Conservation (phyloP, 768 basidiomycete genomes). For the Russula virescens region DNA sequence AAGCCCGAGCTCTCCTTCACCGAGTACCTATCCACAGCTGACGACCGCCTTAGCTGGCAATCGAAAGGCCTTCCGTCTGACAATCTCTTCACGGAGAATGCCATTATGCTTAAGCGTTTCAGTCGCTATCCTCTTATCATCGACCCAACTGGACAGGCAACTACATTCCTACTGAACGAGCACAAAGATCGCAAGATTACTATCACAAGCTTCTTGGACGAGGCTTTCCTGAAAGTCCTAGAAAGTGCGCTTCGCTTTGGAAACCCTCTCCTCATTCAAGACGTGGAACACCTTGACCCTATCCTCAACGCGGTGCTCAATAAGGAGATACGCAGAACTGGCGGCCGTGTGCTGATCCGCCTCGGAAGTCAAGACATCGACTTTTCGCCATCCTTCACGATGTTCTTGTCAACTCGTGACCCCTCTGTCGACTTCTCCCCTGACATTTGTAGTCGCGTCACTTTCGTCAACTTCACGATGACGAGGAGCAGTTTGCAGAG, state of each 20-base stretch:
- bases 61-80: constrained; percentile 94
- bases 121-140: constrained; percentile 96
- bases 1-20: constrained; percentile 89
- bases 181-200: constrained; percentile 96
- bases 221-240: constrained; percentile 96
- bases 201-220: constrained; percentile 97
- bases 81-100: constrained; percentile 94
- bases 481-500: constrained; percentile 97
- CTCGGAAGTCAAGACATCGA: constrained; percentile 98
- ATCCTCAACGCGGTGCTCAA: constrained; percentile 97
- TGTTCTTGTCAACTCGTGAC: constrained; percentile 97
- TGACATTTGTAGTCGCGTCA: constrained; percentile 96
- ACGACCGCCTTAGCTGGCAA: constrained; percentile 94
- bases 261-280: constrained; percentile 94
- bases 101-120: constrained; percentile 99
- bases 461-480: constrained; percentile 97
- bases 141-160: constrained; percentile 97
- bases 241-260: constrained; percentile 99
- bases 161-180: constrained; percentile 87
- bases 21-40: constrained; percentile 95
- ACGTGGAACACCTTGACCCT: constrained; percentile 96
- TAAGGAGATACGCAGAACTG: constrained; percentile 91
- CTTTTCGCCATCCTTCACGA: constrained; percentile 98
- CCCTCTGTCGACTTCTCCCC: constrained; percentile 97
- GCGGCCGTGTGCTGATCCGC: constrained; percentile 94